A percentile compares a stretch with the other conserved stretches of the same genome.
These are phyloP conservation scores for Adenanthera pavonina DNA, from an alignment of 306 rosid genomes.

Conservation along the genomic window DNA sequence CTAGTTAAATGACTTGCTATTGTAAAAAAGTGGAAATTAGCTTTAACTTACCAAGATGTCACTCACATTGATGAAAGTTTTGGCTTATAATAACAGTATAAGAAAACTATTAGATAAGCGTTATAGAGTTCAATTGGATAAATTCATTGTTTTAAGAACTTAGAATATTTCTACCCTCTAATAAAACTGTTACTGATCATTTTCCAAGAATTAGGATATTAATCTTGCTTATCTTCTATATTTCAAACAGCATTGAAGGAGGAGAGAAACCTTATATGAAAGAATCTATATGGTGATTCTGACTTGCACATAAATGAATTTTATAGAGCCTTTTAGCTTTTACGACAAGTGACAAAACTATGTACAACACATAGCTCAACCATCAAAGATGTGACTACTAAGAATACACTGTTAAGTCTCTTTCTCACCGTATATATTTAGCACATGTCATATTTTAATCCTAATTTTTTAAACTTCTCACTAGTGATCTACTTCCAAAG, in stretches of 20 bases:
- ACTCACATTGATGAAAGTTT: conserved; percentile 3
- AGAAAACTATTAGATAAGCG: not conserved
- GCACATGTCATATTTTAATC: not conserved
- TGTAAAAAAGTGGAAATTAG: conserved; percentile 19
- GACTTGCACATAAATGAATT: not conserved
- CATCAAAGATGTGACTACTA: not conserved
- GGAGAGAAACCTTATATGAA: not conserved
- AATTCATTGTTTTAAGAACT: not conserved
- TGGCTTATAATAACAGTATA: conserved; percentile 17
- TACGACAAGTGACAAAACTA: not conserved
- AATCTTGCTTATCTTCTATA: not conserved
- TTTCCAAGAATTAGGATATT: not conserved
- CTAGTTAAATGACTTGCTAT: not conserved
- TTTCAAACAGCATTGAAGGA: not conserved
- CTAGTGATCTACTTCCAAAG: not conserved
- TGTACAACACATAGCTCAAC: not conserved
- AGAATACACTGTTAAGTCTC: not conserved
- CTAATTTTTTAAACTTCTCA: not conserved
- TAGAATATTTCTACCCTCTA: not conserved
- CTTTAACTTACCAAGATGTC: conserved; percentile 23
- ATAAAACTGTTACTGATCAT: not conserved
- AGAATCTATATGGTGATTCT: not conserved
- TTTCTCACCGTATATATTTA: not conserved
- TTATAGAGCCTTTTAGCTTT: not conserved
- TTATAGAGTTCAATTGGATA: not conserved